Evolutionary conservation across 179 eudicot species (phyloP), one percentile per base, ranked within the genome.

Genomic region (Actinidia chinensis): DNA sequence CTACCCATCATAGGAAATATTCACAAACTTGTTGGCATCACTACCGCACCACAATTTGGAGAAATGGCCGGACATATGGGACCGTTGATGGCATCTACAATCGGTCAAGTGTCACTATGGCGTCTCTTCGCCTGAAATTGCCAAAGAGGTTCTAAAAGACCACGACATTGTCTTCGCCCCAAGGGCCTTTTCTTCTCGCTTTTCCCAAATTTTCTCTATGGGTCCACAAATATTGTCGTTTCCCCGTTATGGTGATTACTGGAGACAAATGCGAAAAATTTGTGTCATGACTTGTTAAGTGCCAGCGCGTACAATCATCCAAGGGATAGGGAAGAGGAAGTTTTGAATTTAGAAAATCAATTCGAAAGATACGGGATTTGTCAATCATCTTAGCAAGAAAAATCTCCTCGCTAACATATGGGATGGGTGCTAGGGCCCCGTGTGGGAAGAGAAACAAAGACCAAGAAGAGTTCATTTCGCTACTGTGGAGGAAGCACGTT

Each of bases 251-350:
- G 80, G 80, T 4, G 58, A 77, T 68, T 68, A 77, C 44, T 68
- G 80, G 74, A 54, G 75, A 8, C 74, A 68, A 15, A 40, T 77
- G 67, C 42, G 68, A 8, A 77, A 68, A 44, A 23, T 77, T n/a
- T 77, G 75, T 4, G 13, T 18, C 9, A 14, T 70, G 68, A 78
- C 18, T 58, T 78, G 33, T n/a, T 78, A 0, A 78, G 80, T 61
- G 8, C 46, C 14, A 69, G 47, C 61, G 63, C 13, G 17, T 70
- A 2, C 71, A 59, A 1, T 23, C n/a, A 5, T 12, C 70, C 2
- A 71, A 60, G n/a, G n/a, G n/a, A n/a, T 69, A 36, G 76, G 23
- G 81, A 79, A 73, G 71, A 79, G 10, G 76, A 72, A 52, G 76
- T 79, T 40, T 18, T 28, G n/a, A 64, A 78, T 28, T 59, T 13